Percentiles rank a stretch among this genome's conserved stretches.
Conservation (phyloP, 192 early-diverging fungal genomes). For the Linnemannia schmuckeri region DNA sequence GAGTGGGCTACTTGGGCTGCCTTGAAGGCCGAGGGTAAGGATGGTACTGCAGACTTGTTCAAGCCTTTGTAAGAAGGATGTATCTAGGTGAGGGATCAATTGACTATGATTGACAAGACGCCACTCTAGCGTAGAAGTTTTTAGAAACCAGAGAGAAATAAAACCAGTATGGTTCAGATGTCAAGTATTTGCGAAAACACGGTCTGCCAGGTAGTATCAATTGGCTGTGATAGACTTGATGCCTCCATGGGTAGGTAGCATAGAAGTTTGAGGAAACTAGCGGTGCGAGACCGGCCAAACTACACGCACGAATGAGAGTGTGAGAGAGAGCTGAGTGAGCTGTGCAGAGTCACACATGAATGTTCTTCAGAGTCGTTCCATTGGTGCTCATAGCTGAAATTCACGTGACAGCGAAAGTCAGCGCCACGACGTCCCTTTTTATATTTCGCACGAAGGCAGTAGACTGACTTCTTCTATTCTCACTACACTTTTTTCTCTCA, state of each 20-base stretch:
- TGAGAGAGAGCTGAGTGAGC: no score
- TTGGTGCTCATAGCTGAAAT: no score
- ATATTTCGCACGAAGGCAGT: background rate
- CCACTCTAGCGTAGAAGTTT: no score
- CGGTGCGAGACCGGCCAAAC: background rate
- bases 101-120: no score
- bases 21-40: conserved; percentile 47
- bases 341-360: no score
- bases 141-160: background rate
- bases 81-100: background rate
- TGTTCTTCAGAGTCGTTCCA: no score
- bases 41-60: conserved; percentile 43
- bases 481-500: background rate
- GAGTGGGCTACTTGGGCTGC: conserved; percentile 48
- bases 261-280: no score
- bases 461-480: background rate
- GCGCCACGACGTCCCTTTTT: no score
- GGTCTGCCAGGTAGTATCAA: no score
- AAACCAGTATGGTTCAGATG: background rate
- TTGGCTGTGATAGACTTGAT: no score
- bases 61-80: conserved; percentile 16
- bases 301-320: background rate
- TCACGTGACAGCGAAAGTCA: no score
- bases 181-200: background rate
- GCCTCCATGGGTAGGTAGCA: no score